A percentile compares a stretch with the other conserved stretches of the same genome.
Conservation (phyloP, 2,329 filamentous ascomycete genomes). For the Beauveria medogensis region DNA sequence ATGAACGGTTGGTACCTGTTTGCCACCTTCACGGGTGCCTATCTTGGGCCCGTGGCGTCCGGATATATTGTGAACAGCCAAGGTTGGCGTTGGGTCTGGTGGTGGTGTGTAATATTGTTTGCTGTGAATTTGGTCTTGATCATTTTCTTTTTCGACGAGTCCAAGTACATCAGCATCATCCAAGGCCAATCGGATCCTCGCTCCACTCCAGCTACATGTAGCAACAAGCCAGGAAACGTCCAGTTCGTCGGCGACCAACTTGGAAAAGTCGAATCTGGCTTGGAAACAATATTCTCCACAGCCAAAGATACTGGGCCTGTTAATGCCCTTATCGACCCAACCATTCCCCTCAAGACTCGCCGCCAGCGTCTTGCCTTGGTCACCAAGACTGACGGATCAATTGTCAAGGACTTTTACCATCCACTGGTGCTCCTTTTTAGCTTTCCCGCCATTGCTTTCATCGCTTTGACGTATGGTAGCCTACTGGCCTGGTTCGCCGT, state of each 20-base stretch:
- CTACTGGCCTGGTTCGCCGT: conserved; percentile 29
- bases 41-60: conserved; percentile 23
- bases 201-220: not conserved
- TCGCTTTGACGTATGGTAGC: conserved; percentile 31
- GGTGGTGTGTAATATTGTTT: conserved; percentile 19
- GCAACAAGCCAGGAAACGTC: not conserved
- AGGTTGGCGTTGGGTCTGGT: conserved; percentile 33
- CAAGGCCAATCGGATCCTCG: not conserved
- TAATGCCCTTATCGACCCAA: conserved; percentile 11
- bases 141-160: conserved; percentile 29
- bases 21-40: conserved; percentile 20
- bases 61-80: conserved; percentile 19
- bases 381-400: conserved; percentile 14
- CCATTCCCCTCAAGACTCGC: conserved; percentile 14
- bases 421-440: conserved; percentile 12
- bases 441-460: conserved; percentile 28
- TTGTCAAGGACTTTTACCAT: conserved; percentile 9
- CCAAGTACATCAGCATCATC: conserved; percentile 15
- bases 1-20: conserved; percentile 40
- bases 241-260: conserved; percentile 7
- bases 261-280: not conserved
- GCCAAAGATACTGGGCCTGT: not conserved
- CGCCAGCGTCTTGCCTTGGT: conserved; percentile 17
- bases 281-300: not conserved
- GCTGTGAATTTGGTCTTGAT: conserved; percentile 14